Base-by-base conservation (phyloP, 1,284 basidiomycete genomes). In the Ceratobasidium sp. region DNA sequence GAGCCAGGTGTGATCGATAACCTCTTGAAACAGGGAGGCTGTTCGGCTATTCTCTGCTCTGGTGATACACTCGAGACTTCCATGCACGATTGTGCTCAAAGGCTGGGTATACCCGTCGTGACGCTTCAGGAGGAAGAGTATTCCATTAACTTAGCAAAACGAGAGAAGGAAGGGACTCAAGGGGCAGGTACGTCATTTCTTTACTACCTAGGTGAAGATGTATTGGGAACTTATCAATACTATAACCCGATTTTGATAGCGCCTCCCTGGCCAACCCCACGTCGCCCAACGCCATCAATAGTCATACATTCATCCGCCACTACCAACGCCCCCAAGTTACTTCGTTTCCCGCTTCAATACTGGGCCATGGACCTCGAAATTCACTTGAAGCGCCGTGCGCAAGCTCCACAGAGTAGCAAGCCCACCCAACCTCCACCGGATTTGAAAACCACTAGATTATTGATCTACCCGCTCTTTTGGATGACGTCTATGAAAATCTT, bases 271-370 rank as follows among this genome's bases (percentile, higher is more conserved):
- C 65, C 65, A 50, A 28, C n/a, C 3, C 44, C 65, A 7, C 65
- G 26, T 5, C 65, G 65, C 17, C 65, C 65, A 6, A 48, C 65
- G 12, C 65, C 65, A 13, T 40, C 65, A 26, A 26, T 67, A 2
- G 48, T 67, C 7, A 10, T 68, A 3, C 66, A 68, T 23, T 68
- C 66, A 4, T 68, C 66, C 4, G 44, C 46, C n/a, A 23, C 66
- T 5, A 70, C 68, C 17, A 46, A 23, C 40, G 28, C 38, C n/a
- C 68, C 68, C 17, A 70, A 70, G 46, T 54, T 59, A 33, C 33
- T 70, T 46, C 50, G 68, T 10, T 40, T 70, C 6, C 13, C 68
- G 2, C 54, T 70, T 20, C 66, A 68, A 23, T 68, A 68, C 66
- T 68, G 66, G 66, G 66, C 66, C 1, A 46, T 40, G 40, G 38